Evolutionary conservation across 179 eudicot genomes (phyloP).

Genomic region (Spinacia oleracea): DNA sequence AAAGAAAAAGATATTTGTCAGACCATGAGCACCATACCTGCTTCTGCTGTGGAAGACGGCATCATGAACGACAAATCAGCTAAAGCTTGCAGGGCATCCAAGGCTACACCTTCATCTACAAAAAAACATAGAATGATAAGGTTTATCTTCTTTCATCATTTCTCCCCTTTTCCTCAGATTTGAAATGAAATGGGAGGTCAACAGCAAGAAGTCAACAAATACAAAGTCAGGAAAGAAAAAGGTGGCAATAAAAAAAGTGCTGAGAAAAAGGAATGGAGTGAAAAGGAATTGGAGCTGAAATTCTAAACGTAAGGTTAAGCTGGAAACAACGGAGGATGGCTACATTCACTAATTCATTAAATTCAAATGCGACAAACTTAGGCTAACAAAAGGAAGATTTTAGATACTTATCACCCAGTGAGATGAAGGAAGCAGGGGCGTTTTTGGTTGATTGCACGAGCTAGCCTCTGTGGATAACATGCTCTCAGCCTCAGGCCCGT

Average conservation of each 20-base stretch:
- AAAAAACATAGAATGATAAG: constrained; percentile 14
- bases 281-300: background rate
- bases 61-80: constrained; percentile 84
- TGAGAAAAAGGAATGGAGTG: too few species aligned
- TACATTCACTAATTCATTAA: background rate
- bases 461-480: background rate
- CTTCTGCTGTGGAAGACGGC: constrained; percentile 44
- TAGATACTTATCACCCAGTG: background rate
- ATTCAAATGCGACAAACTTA: background rate
- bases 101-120: constrained; percentile 71
- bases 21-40: constrained; percentile 30
- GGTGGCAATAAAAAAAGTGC: background rate
- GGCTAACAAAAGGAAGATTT: background rate
- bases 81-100: constrained; percentile 88
- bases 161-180: background rate
- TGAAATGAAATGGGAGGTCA: background rate
- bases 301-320: background rate
- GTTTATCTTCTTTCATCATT: background rate
- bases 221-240: background rate
- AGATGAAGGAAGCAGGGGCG: background rate
- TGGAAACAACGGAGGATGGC: background rate
- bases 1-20: background rate
- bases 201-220: constrained; percentile 9
- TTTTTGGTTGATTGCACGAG: too few species aligned
- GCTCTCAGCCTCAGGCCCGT: background rate